Conservation (phyloP, 108 stramenopile genomes). For the Cyclotella kingstonii region DNA sequence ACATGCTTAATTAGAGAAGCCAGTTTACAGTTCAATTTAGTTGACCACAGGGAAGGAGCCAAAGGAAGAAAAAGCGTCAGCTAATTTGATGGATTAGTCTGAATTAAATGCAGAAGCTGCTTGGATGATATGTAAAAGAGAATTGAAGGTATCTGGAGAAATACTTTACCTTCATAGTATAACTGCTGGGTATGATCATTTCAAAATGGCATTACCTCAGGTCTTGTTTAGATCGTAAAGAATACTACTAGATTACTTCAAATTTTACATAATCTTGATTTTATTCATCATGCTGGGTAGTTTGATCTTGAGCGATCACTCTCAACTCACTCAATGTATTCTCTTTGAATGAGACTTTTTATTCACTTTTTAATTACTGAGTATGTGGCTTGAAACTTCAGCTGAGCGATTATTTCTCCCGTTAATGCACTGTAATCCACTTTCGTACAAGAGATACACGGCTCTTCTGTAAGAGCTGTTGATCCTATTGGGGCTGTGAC, state of each 20-base stretch:
- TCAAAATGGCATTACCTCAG: no score
- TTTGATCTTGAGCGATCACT: constrained; percentile 90
- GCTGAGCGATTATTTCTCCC: constrained; percentile 88
- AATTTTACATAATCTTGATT: no score
- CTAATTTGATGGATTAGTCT: constrained; percentile 76
- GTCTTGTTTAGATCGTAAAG: no score
- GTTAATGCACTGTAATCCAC: constrained; percentile 86
- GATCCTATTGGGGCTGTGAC: no score
- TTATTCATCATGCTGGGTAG: constrained; percentile 96
- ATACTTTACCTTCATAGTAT: no score
- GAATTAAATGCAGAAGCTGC: constrained; percentile 72
- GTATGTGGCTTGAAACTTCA: constrained; percentile 86
- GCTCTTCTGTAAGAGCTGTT: no score
- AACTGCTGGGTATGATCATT: no score
- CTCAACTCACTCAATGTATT: constrained; percentile 94
- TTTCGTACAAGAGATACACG: constrained; percentile 94
- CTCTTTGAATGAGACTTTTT: constrained; percentile 96
- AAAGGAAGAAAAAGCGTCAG: constrained; percentile 56
- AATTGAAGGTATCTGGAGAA: constrained; percentile 68
- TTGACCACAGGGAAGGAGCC: constrained; percentile 48
- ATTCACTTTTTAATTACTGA: constrained; percentile 94
- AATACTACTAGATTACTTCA: no score
- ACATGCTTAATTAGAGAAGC: constrained; percentile 65
- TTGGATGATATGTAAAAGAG: constrained; percentile 58
- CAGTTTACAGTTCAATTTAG: constrained; percentile 62